These are phyloP conservation scores for Euphorbia tirucalli DNA, from an alignment of 345 rosid species.

Conservation along the genomic window DNA sequence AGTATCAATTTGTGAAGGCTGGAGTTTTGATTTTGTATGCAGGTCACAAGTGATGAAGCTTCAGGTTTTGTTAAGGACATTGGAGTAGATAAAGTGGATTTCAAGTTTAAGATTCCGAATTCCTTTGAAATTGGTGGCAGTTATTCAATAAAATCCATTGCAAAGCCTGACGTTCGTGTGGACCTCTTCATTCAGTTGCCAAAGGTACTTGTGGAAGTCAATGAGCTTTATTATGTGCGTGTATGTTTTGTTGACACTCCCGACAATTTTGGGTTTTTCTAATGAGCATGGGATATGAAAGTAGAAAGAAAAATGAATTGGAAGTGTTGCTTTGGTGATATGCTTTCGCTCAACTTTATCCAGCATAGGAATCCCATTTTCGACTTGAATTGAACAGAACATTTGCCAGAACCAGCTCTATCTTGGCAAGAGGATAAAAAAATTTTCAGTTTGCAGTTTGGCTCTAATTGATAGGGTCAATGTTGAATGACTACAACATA, in stretches of 20 bases:
- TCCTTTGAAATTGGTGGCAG: slow-evolving; percentile 67
- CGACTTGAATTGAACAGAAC: neutral
- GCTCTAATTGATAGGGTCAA: neutral
- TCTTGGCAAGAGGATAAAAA: neutral
- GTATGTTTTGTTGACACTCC: neutral
- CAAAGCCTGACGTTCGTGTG: slow-evolving; percentile 59
- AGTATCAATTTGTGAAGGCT: neutral
- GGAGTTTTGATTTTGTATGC: neutral
- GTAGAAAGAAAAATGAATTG: neutral
- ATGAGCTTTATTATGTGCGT: neutral
- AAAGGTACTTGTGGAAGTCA: slow-evolving; percentile 42
- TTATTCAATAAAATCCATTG: slow-evolving; percentile 55
- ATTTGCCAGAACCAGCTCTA: neutral
- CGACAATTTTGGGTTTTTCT: neutral
- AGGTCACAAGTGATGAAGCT: slow-evolving; percentile 69
- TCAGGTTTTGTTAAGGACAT: slow-evolving; percentile 63
- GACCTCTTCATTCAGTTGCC: slow-evolving; percentile 76
- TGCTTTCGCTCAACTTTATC: neutral
- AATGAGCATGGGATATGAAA: neutral
- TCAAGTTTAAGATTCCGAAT: slow-evolving; percentile 70
- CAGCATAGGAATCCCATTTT: neutral
- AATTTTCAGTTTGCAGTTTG: neutral
- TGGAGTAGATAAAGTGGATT: slow-evolving; percentile 78
- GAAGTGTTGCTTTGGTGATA: neutral
- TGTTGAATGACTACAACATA: neutral